These are phyloP conservation scores for Microthlaspi erraticum DNA, from an alignment of 345 rosid genomes.

Conservation along the genomic window DNA sequence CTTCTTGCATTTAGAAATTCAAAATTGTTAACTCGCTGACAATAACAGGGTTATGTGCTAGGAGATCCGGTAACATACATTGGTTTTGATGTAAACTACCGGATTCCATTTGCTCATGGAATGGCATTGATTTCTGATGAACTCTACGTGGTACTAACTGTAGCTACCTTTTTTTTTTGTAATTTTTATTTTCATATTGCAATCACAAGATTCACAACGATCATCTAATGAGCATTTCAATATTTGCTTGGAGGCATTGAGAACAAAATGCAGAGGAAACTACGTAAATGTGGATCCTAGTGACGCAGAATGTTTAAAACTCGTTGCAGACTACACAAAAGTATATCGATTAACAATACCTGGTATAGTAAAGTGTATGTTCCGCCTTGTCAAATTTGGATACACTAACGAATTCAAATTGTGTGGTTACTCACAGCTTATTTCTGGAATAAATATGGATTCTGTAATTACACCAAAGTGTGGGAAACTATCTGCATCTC, in stretches of 20 bases:
- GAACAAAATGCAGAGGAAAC: constrained; percentile 5
- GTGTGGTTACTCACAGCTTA: background rate
- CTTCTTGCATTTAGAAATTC: background rate
- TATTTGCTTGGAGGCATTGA: background rate
- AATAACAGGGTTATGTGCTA: constrained; percentile 16
- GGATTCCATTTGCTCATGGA: constrained; percentile 16
- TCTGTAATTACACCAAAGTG: background rate
- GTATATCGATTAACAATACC: background rate
- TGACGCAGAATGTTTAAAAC: constrained; percentile 8
- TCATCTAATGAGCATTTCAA: background rate
- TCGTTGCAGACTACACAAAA: background rate
- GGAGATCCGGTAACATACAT: background rate
- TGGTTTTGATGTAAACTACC: background rate
- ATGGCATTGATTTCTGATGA: constrained; percentile 20
- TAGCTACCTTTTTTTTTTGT: background rate
- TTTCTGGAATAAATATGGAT: background rate
- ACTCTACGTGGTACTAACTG: background rate
- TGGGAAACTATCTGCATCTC: background rate
- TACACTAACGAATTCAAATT: background rate
- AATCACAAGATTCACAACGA: background rate
- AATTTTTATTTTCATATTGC: background rate
- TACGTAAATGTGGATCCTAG: background rate
- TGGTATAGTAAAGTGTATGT: too few species aligned
- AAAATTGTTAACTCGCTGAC: background rate
- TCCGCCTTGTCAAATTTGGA: too few species aligned